These are phyloP conservation scores for Phycomyces blakesleeanus DNA, from an alignment of 192 early-diverging fungal genomes.

Conservation along the genomic window DNA sequence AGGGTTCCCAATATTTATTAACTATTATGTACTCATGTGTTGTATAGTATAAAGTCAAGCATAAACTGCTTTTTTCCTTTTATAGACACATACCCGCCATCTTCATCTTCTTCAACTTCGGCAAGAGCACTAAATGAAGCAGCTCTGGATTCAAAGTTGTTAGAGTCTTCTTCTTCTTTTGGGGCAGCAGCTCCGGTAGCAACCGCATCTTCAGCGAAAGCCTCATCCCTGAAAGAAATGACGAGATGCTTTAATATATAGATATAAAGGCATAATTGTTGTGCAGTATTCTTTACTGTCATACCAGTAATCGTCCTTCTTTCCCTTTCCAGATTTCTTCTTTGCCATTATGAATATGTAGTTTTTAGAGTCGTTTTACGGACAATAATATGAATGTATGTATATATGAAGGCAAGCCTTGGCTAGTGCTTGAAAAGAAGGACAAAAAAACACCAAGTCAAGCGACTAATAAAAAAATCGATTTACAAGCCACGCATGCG, in stretches of 20 bases:
- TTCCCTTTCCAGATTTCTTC: conserved; percentile 53
- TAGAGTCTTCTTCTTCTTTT: conserved; percentile 17
- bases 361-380: too few species aligned
- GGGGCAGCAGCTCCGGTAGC: conserved; percentile 29
- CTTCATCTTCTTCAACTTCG: conserved; percentile 41
- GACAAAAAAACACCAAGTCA: too few species aligned
- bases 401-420: too few species aligned
- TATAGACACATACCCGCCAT: conserved; percentile 34
- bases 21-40: not conserved
- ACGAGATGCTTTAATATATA: not conserved
- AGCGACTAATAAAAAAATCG: too few species aligned
- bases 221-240: conserved; percentile 44
- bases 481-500: too few species aligned
- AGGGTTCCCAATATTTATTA: not conserved
- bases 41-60: conserved; percentile 1
- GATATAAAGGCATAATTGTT: not conserved
- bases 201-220: conserved; percentile 48
- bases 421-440: too few species aligned
- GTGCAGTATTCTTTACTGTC: not conserved
- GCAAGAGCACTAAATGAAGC: conserved; percentile 18
- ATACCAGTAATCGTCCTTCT: conserved; percentile 59
- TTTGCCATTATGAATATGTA: conserved; percentile 39
- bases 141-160: conserved; percentile 21
- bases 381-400: too few species aligned
- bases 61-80: conserved; percentile 6